Evolutionary conservation across 805 yeast species (phyloP).

Genomic region (Maudiozyma pseudohumilis): DNA sequence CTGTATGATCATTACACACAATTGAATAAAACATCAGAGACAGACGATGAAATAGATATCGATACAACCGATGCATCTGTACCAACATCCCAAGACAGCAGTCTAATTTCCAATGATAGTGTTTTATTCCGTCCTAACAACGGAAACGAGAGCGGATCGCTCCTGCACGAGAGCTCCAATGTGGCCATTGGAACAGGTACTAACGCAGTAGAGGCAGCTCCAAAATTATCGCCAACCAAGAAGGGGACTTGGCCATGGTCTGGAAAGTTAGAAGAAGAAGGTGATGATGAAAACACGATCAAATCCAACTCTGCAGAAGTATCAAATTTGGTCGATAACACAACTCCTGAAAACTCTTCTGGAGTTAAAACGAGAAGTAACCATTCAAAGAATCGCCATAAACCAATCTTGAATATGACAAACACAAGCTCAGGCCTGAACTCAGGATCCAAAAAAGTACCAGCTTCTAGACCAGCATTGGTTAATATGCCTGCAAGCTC

Average conservation of each 20-base stretch:
- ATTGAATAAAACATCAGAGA: slow-evolving; percentile 3
- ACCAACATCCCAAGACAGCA: slow-evolving; percentile 9
- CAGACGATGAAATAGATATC: background rate
- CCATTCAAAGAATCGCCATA: slow-evolving; percentile 32
- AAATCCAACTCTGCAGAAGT: background rate
- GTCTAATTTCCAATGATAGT: slow-evolving; percentile 12
- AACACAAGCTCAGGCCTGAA: background rate
- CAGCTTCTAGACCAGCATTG: too few relatives aligned
- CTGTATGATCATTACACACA: slow-evolving; percentile 25
- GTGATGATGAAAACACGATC: background rate
- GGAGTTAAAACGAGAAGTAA: slow-evolving; percentile 14
- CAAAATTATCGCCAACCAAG: slow-evolving; percentile 2
- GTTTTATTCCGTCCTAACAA: slow-evolving; percentile 7
- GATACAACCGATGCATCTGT: background rate
- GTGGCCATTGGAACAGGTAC: background rate
- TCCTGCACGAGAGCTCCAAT: slow-evolving; percentile 6
- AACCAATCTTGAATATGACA: slow-evolving; percentile 11
- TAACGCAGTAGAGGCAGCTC: background rate
- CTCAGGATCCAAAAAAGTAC: background rate
- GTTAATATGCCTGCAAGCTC: too few relatives aligned
- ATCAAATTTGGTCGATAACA: slow-evolving; percentile 3
- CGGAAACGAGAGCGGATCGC: background rate
- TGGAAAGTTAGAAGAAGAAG: background rate
- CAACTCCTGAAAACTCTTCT: background rate
- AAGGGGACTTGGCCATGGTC: slow-evolving; percentile 5